Percentiles rank a stretch among this genome's conserved stretches.
Conservation (phyloP, 202 grass and related monocot species). For the Bolboschoenoplectus hybrid region DNA sequence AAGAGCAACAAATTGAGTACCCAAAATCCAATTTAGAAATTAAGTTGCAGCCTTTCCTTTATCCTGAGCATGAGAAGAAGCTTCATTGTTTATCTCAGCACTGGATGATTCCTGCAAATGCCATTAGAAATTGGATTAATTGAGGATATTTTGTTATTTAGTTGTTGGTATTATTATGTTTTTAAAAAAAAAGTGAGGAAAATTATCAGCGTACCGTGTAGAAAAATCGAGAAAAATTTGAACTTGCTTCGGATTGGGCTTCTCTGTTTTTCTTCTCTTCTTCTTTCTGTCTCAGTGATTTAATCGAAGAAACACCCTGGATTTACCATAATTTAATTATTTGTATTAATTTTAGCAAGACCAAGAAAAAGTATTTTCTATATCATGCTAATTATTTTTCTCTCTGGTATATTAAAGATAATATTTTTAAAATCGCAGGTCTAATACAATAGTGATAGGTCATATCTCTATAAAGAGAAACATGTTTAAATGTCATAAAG, state of each 20-base stretch:
- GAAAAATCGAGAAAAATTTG: neutral
- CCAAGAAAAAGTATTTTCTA: neutral
- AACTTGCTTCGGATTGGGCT: conserved; percentile 40
- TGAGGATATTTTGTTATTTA: neutral
- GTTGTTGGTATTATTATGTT: neutral
- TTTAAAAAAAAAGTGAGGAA: neutral
- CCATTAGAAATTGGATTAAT: neutral
- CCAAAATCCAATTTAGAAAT: neutral
- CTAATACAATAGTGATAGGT: too few species aligned
- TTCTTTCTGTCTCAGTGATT: conserved; percentile 44
- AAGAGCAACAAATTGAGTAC: conserved; percentile 6
- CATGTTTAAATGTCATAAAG: too few species aligned
- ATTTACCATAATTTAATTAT: neutral
- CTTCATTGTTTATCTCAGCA: conserved; percentile 19
- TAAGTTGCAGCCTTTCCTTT: conserved; percentile 21
- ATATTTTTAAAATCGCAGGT: too few species aligned
- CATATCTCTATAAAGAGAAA: too few species aligned
- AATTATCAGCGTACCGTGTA: neutral
- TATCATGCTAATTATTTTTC: neutral
- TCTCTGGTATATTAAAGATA: neutral
- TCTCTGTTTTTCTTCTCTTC: conserved; percentile 39
- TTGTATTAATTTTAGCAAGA: neutral
- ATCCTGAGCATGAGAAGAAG: neutral
- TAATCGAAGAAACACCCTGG: conserved; percentile 26
- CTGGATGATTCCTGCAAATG: conserved; percentile 24